Percentiles rank a stretch among this genome's conserved stretches.
phyloP scores from a whole-genome alignment of 2,329 filamentous ascomycete species.

The Pseudogymnoascus sp. region DNA sequence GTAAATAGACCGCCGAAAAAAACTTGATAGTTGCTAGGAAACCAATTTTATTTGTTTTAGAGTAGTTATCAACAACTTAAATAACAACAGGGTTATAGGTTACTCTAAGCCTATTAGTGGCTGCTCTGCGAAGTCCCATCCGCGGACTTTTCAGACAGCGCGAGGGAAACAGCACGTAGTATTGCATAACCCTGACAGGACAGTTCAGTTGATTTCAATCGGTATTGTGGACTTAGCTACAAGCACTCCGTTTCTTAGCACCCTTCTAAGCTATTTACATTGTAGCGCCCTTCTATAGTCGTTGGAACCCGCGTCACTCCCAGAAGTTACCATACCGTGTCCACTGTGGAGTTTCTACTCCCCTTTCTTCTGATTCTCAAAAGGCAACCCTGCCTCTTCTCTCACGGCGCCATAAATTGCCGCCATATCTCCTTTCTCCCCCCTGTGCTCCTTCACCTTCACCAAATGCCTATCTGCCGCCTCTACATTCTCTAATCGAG shows the following conservation, averaged over 20 bases:
- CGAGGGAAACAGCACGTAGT: not conserved
- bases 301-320: not conserved
- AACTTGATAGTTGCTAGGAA: too few species aligned
- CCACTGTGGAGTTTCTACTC: not conserved
- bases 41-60: too few species aligned
- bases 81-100: too few species aligned
- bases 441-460: slow-evolving; percentile 59
- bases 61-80: too few species aligned
- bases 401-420: slow-evolving; percentile 75
- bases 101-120: not conserved
- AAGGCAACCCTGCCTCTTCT: slow-evolving; percentile 64
- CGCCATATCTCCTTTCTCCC: slow-evolving; percentile 68
- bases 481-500: slow-evolving; percentile 55
- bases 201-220: not conserved
- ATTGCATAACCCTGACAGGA: not conserved
- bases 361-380: slow-evolving; percentile 47
- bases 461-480: slow-evolving; percentile 61
- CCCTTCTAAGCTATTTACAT: not conserved
- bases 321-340: not conserved
- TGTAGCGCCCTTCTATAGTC: not conserved
- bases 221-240: not conserved
- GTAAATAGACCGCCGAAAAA: too few species aligned
- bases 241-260: not conserved
- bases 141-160: not conserved
- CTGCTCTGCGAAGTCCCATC: not conserved